Base-by-base conservation (phyloP, 2,329 filamentous ascomycete species). In the Domatiomyces globalis region DNA sequence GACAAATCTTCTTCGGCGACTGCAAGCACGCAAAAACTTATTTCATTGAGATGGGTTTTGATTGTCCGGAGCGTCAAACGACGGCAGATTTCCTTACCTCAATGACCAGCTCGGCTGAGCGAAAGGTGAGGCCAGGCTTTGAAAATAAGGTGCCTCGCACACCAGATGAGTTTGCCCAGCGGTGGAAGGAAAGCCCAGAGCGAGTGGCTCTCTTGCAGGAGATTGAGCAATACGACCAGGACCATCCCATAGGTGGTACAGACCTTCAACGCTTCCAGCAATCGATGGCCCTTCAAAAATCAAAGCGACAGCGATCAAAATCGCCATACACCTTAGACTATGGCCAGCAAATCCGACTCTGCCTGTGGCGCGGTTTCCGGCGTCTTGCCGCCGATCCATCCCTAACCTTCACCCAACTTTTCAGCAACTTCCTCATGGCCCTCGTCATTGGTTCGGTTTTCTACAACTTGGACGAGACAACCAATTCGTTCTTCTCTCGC, bases 1-100 rank as follows among this genome's bases (percentile, higher is more conserved):
- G 81, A 0, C 78, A 89, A 61, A 89, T 90, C 60, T 90, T 81
- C 69, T 89, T 84, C 58, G 86, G 85, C 0, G 75, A 75, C 0
- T 78, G 80, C 0, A 63, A 62, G 5, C 67, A 74, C 2, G 85
- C 84, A 0, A 81, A 75, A 60, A 63, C 63, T 0, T 88, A 79
- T 66, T 88, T 89, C 58, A 77, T 83, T 60, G 69, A 73, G 10
- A 77, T 84, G 66, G 85, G 85, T 29, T 89, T 81, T 71, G 66
- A 76, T 10, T 87, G 84, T 58, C 82, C 83, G 0, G 68, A 76
- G 2, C 76, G 84, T 10, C 82, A 86, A 62, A 86, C 82, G 0
- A 83, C 78, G 0, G 80, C 78, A 6, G 83, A 87, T 65, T 87
- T 86, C 65, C 67, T 86, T 15, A 86, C 83, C 0, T 81, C 79